Evolutionary conservation across 768 basidiomycete species (phyloP), one percentile per base, ranked within the genome.

Genomic region (Sarcodon sp.): DNA sequence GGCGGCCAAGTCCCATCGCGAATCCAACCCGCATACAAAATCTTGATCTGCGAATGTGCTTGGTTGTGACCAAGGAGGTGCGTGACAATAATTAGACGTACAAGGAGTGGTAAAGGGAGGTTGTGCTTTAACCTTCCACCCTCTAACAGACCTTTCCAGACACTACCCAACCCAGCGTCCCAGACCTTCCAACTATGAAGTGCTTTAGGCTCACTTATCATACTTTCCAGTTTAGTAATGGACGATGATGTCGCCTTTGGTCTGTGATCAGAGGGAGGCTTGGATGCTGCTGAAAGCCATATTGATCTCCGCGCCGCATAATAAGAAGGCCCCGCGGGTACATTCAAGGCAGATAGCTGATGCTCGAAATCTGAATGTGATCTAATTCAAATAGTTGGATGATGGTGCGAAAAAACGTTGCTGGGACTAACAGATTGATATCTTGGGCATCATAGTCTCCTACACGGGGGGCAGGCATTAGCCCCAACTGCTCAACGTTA

Each of bases 1-100:
- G 65, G 63, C 15, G 87, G 87, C 87, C 87, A 89, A 41, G 81
- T 86, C 44, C 76, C 69, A 44, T 89, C 85, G 45, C 76, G 76
- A 43, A 83, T 61, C 87, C 87, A 89, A 34, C 80, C 79, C 33
- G 80, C 74, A 55, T 84, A 75, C 41, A 87, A 62, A 50, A 89
- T 70, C 57, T 82, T 81, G 56, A 87, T 73, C 86, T 89, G 62
- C 21, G 21, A 27, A 27, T 27, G 4, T 27, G 4, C 21, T 27
- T 2, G 21, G 21, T 27, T 27, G 21, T 27, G 21, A 27, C 21
- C 21, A 18, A 53, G 44, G 48, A 44, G 48, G 33, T 12, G 33
- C 7, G 38, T 38, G 33, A 41, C 3, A 16, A 36, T 43, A 38
- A 37, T 15, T 43, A 46, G 35, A 43, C 47, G 46, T 43, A 56